A percentile compares a stretch with the other conserved stretches of the same genome.
Evolutionary conservation across 305 asterid species (phyloP).

Genomic region (Fraxinus platypoda): DNA sequence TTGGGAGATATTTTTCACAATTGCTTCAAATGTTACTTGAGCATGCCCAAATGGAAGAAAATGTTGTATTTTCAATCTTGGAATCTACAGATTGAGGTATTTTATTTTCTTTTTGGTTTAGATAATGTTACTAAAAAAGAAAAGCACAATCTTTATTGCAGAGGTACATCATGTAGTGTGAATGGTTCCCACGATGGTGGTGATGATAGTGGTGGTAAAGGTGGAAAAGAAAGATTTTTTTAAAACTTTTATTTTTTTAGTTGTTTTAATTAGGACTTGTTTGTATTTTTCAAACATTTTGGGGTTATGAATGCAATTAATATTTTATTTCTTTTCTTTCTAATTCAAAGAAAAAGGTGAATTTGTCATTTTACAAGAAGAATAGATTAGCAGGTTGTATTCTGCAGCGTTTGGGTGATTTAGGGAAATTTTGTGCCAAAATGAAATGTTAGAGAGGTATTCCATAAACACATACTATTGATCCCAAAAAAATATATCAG

Average conservation of each 20-base stretch:
- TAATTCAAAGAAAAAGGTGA: no score
- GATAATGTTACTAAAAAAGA: background rate
- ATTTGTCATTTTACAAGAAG: no score
- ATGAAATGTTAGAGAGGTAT: no score
- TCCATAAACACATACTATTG: no score
- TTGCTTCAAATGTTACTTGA: conserved; percentile 71
- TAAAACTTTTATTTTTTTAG: no score
- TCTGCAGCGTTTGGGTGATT: no score
- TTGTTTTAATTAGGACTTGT: no score
- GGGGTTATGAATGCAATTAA: background rate
- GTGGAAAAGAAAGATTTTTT: background rate
- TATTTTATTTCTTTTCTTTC: no score
- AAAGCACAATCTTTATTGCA: background rate
- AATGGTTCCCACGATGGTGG: background rate
- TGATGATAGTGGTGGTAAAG: background rate
- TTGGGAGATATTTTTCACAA: conserved; percentile 62
- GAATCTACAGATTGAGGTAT: conserved; percentile 88
- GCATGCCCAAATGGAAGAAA: conserved; percentile 98
- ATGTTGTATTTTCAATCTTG: conserved; percentile 71
- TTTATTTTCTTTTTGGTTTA: background rate
- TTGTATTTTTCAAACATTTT: no score
- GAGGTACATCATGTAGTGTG: background rate
- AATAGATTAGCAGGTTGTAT: no score
- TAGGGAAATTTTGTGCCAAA: no score
- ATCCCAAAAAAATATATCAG: no score